phyloP scores from a whole-genome alignment of 1,284 basidiomycete genomes.

The Ceratobasidium sp. region DNA sequence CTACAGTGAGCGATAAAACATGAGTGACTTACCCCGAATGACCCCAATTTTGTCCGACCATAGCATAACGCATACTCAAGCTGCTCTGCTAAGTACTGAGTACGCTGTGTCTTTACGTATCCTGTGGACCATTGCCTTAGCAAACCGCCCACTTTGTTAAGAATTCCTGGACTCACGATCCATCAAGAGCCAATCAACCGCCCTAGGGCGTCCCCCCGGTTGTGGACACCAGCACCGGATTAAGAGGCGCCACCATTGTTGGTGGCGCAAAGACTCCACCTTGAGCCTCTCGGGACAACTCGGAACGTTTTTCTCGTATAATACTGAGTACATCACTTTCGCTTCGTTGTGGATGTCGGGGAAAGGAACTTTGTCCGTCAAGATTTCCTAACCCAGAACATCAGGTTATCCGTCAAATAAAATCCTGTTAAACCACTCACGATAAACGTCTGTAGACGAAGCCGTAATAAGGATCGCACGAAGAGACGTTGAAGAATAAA shows the following conservation, averaged over 20 bases:
- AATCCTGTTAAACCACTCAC: background rate
- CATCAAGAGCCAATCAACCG: background rate
- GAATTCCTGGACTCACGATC: too few species aligned
- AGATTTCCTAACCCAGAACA: background rate
- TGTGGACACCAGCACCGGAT: background rate
- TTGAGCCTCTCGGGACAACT: background rate
- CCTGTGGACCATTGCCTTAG: background rate
- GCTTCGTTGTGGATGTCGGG: background rate
- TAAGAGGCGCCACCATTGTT: background rate
- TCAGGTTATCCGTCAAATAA: too few species aligned
- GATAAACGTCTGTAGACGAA: background rate
- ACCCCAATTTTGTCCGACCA: background rate
- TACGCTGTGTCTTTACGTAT: constrained; percentile 37
- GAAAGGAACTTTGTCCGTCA: background rate
- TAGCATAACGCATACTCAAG: background rate
- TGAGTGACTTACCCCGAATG: background rate
- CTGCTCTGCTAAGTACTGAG: background rate
- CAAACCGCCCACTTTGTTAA: too few species aligned
- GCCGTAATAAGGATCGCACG: too few species aligned
- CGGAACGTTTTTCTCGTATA: too few species aligned
- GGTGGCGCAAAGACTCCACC: background rate
- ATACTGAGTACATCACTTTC: too few species aligned
- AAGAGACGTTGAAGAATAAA: too few species aligned
- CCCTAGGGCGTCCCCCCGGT: background rate
- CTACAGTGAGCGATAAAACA: too few species aligned